Base-by-base conservation (phyloP, 345 rosid species). In the Anacardium occidentale region DNA sequence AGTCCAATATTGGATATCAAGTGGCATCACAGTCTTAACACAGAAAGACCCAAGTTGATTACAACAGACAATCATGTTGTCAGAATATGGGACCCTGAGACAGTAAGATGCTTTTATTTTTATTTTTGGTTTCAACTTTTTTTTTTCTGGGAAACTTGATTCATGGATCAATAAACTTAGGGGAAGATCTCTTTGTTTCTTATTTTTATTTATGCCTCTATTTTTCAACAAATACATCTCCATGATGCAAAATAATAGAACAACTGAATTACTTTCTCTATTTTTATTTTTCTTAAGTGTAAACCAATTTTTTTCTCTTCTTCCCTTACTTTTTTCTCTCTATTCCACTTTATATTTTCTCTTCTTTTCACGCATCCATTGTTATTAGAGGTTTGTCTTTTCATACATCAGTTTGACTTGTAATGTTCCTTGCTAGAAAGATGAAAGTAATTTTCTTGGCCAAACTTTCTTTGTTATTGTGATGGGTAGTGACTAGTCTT, bases 1-100 rank as follows among this genome's bases (percentile, higher is more conserved):
- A 83, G 96, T 76, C 90, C 94, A 42, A 92, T 91, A 83, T 77
- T 92, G 83, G 92, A 86, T 77, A 89, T 95, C 61, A 92, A 92
- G 81, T 91, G 99, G 99, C 99, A 95, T 78, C 84, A 73, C 7
- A 88, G 92, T 73, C 89, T 84, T 50, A 92, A 91, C 78, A 85
- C 92, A 65, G 98, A 92, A 48, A 80, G 82, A 21, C 92, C 90
- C 32, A 89, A 88, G 82, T 68, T 95, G 75, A 82, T 92, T 66
- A 87, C 97, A 26, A 86, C 98, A 24, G 98, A 95, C 79, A 86
- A 73, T 58, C 96, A 89, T 80, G 66, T 89, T 76, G 99, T 95
- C 75, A 88, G 92, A 83, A 86, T 92, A 83, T 95, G 99, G 98
- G 97, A 92, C 73, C 98, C 99, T 1, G 94, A 91, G 79, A 90